Evolutionary conservation across 1,139 yeast species (phyloP).

Genomic region (Lodderomyces beijingensis): DNA sequence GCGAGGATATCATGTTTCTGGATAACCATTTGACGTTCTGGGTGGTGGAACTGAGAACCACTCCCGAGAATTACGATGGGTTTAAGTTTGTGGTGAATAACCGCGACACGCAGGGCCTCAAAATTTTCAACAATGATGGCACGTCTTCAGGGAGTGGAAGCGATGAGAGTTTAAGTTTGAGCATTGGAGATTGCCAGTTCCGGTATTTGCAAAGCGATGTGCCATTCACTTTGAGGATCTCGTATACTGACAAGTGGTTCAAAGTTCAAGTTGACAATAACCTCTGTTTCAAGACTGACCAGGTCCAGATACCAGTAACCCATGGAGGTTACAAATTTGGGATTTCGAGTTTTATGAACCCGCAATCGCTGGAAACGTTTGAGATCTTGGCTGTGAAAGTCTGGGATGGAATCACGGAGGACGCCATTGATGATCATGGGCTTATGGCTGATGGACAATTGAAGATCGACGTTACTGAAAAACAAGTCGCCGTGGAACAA

Average conservation of each 20-base stretch:
- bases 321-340: constrained; percentile 55
- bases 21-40: constrained; percentile 52
- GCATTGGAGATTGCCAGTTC: constrained; percentile 56
- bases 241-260: constrained; percentile 46
- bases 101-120: constrained; percentile 46
- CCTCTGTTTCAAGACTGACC: constrained; percentile 62
- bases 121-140: constrained; percentile 58
- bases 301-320: constrained; percentile 38
- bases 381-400: constrained; percentile 56
- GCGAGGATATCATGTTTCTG: constrained; percentile 22
- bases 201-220: constrained; percentile 63
- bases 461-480: constrained; percentile 21
- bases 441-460: constrained; percentile 43
- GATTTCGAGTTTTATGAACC: constrained; percentile 39
- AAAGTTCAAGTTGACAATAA: constrained; percentile 69
- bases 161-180: constrained; percentile 17
- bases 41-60: constrained; percentile 19
- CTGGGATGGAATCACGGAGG: constrained; percentile 51
- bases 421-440: constrained; percentile 56
- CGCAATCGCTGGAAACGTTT: constrained; percentile 48
- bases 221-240: constrained; percentile 62
- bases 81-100: constrained; percentile 52
- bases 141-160: constrained; percentile 13
- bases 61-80: constrained; percentile 50
- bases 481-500: constrained; percentile 9